Evolutionary conservation across 2,329 filamentous ascomycete species (phyloP), one percentile per base, ranked within the genome.

Genomic region (Aphanocladium album): DNA sequence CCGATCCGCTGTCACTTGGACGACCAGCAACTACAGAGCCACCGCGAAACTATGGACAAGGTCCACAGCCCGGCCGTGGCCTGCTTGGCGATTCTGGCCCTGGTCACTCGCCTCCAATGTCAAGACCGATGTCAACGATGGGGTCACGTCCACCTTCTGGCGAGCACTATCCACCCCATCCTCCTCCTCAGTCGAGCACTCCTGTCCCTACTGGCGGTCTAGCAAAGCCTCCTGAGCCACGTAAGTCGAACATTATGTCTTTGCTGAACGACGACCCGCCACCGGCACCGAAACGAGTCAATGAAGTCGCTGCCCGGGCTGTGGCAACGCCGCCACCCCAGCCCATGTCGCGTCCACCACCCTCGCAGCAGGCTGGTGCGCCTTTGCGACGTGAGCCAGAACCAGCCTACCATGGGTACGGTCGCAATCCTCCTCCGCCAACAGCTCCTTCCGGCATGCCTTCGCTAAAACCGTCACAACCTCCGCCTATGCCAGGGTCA

Each of bases 231-330:
- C 69, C 80, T 2, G 81, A 83, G 64, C 73, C 74, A 51, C 78
- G 81, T n/a, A 87, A 87, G 8, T 86, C 84, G 16, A 87, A 76
- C 64, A 79, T 88, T 63, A 85, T 87, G 80, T 83, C 83, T 0
- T 71, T 88, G 62, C 75, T 88, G 3, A 86, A 86, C 65, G 83
- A 87, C 63, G 85, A 87, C 57, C 78, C 80, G 8, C 74, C 74
- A 3, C 73, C 78, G 6, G 74, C 79, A 7, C 78, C 78, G n/a
- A 84, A 84, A 70, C 77, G 82, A 35, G 73, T 84, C 33, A 73
- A 63, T 45, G 82, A 84, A 58, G 75, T 84, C 11, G 74, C 77
- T 12, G 68, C 73, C 45, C 69, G 74, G n/a, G 79, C 79, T 23
- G 80, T 81, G 11, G 67, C 74, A 12, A 83, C 82, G 2, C 81